These are phyloP conservation scores for Penicillium cinerascens DNA, from an alignment of 495 filamentous ascomycete genomes.

Conservation along the genomic window DNA sequence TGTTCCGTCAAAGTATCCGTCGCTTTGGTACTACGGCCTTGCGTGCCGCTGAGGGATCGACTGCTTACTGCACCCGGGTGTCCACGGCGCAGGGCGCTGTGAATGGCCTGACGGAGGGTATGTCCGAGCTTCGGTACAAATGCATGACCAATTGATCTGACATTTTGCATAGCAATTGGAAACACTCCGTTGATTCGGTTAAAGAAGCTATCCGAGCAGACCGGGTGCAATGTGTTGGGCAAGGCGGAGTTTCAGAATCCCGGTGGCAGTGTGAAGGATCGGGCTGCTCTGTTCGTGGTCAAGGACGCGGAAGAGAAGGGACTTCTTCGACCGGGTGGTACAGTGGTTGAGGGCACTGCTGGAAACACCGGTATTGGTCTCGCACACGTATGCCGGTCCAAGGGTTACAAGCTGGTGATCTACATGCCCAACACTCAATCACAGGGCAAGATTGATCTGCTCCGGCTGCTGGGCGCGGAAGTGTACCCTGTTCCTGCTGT, in stretches of 20 bases:
- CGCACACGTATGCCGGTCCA: conserved; percentile 90
- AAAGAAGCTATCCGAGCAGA: conserved; percentile 82
- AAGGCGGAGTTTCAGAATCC: conserved; percentile 99
- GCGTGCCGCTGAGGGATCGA: conserved; percentile 50
- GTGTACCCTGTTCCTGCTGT: conserved; percentile 97
- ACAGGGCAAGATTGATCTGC: conserved; percentile 93
- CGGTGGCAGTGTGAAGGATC: conserved; percentile 93
- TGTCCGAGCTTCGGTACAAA: conserved; percentile 9
- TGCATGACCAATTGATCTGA: conserved; percentile 7
- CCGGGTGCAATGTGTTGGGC: conserved; percentile 89
- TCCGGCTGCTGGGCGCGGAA: conserved; percentile 89
- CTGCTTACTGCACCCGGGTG: conserved; percentile 59
- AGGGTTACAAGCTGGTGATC: conserved; percentile 92
- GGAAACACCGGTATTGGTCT: conserved; percentile 98
- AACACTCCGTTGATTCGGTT: conserved; percentile 94
- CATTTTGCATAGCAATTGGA: conserved; percentile 70
- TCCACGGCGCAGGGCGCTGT: conserved; percentile 82
- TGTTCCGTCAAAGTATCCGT: conserved; percentile 57
- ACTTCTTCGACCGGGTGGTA: conserved; percentile 77
- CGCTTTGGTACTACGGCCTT: conserved; percentile 54
- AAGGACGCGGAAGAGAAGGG: conserved; percentile 89
- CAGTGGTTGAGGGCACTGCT: conserved; percentile 93
- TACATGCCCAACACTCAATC: conserved; percentile 99
- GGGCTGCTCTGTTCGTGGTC: conserved; percentile 90
- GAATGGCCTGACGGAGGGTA: conserved; percentile 85